These are phyloP conservation scores for Neonectria sp. DNA, from an alignment of 2,329 filamentous ascomycete species.

Conservation along the genomic window DNA sequence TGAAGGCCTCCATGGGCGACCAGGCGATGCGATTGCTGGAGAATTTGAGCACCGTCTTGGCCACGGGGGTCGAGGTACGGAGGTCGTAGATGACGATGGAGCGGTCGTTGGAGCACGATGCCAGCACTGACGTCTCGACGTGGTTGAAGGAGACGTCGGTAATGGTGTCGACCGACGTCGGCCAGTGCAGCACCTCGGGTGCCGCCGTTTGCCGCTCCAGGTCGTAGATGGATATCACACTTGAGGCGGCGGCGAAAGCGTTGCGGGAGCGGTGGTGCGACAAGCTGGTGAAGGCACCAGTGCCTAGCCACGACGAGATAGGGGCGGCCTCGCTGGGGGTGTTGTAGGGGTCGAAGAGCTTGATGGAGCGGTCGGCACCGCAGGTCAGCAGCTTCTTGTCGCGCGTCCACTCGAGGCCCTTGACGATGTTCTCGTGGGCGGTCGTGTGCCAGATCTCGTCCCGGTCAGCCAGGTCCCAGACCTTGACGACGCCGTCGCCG, in stretches of 20 bases:
- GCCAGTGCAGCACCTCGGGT: slow-evolving; percentile 88
- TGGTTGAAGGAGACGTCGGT: slow-evolving; percentile 92
- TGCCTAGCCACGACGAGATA: slow-evolving; percentile 86
- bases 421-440: slow-evolving; percentile 95
- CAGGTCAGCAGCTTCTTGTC: slow-evolving; percentile 90
- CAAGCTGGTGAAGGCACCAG: slow-evolving; percentile 85
- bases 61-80: slow-evolving; percentile 85
- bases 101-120: slow-evolving; percentile 87
- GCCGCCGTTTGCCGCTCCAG: slow-evolving; percentile 85
- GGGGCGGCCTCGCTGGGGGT: slow-evolving; percentile 78
- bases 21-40: slow-evolving; percentile 88
- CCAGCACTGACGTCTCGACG: slow-evolving; percentile 92
- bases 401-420: slow-evolving; percentile 89
- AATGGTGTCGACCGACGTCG: slow-evolving; percentile 91
- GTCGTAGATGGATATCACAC: slow-evolving; percentile 89
- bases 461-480: slow-evolving; percentile 83
- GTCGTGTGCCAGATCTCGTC: slow-evolving; percentile 83
- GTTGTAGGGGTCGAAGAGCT: slow-evolving; percentile 92
- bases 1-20: slow-evolving; percentile 98
- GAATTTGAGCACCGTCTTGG: slow-evolving; percentile 86
- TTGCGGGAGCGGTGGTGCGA: slow-evolving; percentile 86
- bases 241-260: slow-evolving; percentile 84
- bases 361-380: slow-evolving; percentile 87
- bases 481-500: slow-evolving; percentile 94
- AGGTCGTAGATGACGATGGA: slow-evolving; percentile 93